phyloP scores from a whole-genome alignment of 345 rosid genomes.

The Gossypium thurberi region DNA sequence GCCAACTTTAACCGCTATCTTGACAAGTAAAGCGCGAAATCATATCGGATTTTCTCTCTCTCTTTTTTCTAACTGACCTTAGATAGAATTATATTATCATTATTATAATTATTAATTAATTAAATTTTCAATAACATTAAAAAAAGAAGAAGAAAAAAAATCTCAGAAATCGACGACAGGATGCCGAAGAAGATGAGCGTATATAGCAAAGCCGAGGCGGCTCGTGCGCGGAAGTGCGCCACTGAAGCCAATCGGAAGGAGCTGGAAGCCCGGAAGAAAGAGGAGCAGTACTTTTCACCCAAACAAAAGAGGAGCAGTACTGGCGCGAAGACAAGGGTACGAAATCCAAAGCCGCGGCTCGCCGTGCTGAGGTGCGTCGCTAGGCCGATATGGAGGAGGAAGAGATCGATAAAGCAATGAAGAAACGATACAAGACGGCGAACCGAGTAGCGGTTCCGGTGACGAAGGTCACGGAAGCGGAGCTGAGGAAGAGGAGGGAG shows the following conservation, averaged over 20 bases:
- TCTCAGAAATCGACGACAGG: neutral
- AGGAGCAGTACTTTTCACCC: conserved; percentile 53
- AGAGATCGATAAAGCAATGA: conserved; percentile 59
- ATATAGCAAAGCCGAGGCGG: conserved; percentile 88
- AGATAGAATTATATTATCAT: too few relatives aligned
- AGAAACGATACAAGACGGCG: conserved; percentile 78
- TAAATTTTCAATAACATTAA: too few relatives aligned
- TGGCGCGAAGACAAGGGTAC: conserved; percentile 93
- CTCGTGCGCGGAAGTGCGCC: conserved; percentile 66
- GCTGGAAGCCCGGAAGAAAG: conserved; percentile 64
- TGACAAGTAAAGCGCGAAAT: too few relatives aligned
- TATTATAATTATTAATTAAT: too few relatives aligned
- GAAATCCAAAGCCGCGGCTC: conserved; percentile 63
- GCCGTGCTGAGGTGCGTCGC: conserved; percentile 63
- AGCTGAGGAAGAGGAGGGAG: conserved; percentile 48
- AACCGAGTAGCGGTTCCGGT: conserved; percentile 67
- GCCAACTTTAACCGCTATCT: too few relatives aligned
- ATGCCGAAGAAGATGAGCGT: conserved; percentile 99
- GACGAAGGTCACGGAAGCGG: conserved; percentile 88
- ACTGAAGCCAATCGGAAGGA: conserved; percentile 68
- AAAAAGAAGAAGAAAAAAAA: too few relatives aligned
- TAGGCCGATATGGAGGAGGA: conserved; percentile 76
- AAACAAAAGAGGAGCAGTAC: conserved; percentile 67
- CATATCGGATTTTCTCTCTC: too few relatives aligned
- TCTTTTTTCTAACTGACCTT: too few relatives aligned